Conservation (phyloP, 768 basidiomycete genomes). For the Tulasnella sp. region DNA sequence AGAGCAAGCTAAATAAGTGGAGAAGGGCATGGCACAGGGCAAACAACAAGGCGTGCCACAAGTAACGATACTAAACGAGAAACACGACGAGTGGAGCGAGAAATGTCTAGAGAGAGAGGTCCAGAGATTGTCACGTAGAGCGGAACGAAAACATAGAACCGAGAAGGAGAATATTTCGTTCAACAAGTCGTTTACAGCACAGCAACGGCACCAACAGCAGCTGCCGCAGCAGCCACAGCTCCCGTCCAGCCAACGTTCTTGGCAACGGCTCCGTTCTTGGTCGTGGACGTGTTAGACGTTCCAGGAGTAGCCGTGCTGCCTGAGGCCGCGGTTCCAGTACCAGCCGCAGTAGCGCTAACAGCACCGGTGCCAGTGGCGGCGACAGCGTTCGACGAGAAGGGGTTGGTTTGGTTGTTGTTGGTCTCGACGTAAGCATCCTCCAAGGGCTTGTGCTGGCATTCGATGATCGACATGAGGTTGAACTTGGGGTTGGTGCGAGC, state of each 20-base stretch:
- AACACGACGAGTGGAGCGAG: too few relatives aligned
- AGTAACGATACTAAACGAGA: too few relatives aligned
- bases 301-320: neutral
- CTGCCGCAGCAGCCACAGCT: neutral
- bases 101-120: too few relatives aligned
- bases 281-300: neutral
- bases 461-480: constrained; percentile 61
- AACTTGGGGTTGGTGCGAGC: constrained; percentile 54
- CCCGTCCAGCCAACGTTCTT: neutral
- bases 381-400: neutral
- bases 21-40: neutral
- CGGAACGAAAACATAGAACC: neutral
- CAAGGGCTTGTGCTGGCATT: constrained; percentile 53
- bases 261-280: neutral
- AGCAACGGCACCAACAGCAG: neutral
- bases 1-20: neutral
- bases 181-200: neutral
- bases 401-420: constrained; percentile 49
- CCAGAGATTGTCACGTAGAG: neutral
- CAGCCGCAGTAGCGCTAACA: neutral
- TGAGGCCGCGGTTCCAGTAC: neutral
- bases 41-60: neutral
- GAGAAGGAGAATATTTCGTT: neutral
- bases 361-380: constrained; percentile 12
- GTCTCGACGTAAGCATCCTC: constrained; percentile 75